Conservation (phyloP, 192 early-diverging fungal genomes). For the Coemansia sp. region DNA sequence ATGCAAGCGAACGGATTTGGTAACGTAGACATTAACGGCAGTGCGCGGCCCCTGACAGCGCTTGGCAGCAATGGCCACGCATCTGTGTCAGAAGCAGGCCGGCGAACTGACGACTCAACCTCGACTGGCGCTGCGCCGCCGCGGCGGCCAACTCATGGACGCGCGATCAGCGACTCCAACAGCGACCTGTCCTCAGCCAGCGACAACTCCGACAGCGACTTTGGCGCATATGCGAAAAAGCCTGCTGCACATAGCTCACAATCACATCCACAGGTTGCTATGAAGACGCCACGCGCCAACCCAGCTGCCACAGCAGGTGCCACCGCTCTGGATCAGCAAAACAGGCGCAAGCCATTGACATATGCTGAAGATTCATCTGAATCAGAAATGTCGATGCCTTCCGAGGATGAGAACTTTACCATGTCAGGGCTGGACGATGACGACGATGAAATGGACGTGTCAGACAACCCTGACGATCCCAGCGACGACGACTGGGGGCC, state of each 20-base stretch:
- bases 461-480: slow-evolving; percentile 39
- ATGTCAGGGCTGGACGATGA: slow-evolving; percentile 51
- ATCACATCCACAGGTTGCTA: slow-evolving; percentile 37
- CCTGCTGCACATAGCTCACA: slow-evolving; percentile 10
- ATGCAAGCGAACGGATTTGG: slow-evolving; percentile 54
- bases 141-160: slow-evolving; percentile 37
- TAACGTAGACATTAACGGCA: slow-evolving; percentile 31
- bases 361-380: slow-evolving; percentile 31
- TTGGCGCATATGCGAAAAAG: slow-evolving; percentile 33
- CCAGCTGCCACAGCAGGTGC: slow-evolving; percentile 9
- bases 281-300: slow-evolving; percentile 51
- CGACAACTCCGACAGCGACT: slow-evolving; percentile 37
- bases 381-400: slow-evolving; percentile 32
- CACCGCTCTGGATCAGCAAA: neutral
- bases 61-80: slow-evolving; percentile 14
- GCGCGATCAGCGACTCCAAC: slow-evolving; percentile 53
- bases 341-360: slow-evolving; percentile 14
- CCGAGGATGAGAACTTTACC: slow-evolving; percentile 41
- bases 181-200: slow-evolving; percentile 43
- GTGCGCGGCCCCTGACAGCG: slow-evolving; percentile 17
- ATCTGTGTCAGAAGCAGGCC: slow-evolving; percentile 8
- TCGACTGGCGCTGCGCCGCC: slow-evolving; percentile 10
- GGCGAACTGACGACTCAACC: slow-evolving; percentile 2
- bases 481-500: slow-evolving; percentile 55
- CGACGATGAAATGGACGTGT: slow-evolving; percentile 31